Conservation (phyloP, 192 early-diverging fungal species). For the Gryganskiella cystojenkinii region DNA sequence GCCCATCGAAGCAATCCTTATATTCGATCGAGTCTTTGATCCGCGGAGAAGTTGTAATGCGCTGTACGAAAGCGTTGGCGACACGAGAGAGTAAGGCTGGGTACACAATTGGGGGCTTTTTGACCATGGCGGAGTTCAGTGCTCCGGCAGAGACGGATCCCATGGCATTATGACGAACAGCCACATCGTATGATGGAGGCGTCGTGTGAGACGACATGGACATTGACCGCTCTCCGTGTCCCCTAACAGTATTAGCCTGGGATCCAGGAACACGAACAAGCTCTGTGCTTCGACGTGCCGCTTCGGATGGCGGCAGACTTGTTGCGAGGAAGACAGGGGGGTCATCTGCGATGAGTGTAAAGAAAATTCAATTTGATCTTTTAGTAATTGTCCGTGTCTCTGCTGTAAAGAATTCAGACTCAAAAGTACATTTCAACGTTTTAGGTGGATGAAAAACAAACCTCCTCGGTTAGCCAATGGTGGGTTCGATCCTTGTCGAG, state of each 20-base stretch:
- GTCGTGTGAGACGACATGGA: slow-evolving; percentile 44
- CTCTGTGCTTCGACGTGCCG: slow-evolving; percentile 46
- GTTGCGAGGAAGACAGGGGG: slow-evolving; percentile 49
- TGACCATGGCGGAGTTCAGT: slow-evolving; percentile 24
- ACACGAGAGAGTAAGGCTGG: slow-evolving; percentile 80
- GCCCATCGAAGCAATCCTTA: slow-evolving; percentile 86
- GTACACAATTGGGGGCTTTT: slow-evolving; percentile 68
- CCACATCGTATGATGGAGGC: slow-evolving; percentile 23
- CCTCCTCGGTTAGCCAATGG: slow-evolving; percentile 27
- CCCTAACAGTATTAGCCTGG: slow-evolving; percentile 33
- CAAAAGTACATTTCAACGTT: not conserved
- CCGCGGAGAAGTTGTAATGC: slow-evolving; percentile 69
- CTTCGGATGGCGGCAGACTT: slow-evolving; percentile 30
- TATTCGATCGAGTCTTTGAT: slow-evolving; percentile 86
- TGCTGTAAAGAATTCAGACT: not conserved
- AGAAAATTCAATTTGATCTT: not conserved
- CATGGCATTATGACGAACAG: slow-evolving; percentile 21
- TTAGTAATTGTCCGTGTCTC: not conserved
- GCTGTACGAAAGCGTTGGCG: slow-evolving; percentile 69
- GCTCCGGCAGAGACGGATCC: slow-evolving; percentile 27
- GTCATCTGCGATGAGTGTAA: slow-evolving; percentile 11
- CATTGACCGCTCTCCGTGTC: slow-evolving; percentile 41
- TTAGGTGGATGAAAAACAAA: not conserved
- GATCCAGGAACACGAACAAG: slow-evolving; percentile 34
- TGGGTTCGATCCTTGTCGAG: slow-evolving; percentile 40